phyloP scores from a whole-genome alignment of 208 protist species.

The Herpetomonas samuelpessoai region DNA sequence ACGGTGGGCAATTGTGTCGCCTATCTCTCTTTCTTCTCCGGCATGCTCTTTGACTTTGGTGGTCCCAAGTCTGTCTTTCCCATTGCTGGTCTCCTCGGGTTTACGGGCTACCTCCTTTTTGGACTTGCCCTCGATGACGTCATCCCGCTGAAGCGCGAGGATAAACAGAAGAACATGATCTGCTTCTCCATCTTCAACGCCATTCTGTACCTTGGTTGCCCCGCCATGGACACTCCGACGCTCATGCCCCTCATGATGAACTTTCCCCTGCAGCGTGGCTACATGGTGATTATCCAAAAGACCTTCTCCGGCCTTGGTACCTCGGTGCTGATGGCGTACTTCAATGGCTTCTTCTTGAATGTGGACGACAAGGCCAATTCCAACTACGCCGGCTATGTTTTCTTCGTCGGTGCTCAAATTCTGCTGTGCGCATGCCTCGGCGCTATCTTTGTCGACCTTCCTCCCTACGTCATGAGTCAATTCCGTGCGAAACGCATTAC shows the following conservation, averaged over 20 bases:
- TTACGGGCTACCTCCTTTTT: slow-evolving; percentile 41
- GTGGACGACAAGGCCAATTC: slow-evolving; percentile 16
- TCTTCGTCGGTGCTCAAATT: slow-evolving; percentile 50
- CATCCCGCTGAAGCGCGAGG: no score
- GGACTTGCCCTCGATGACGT: slow-evolving; percentile 48
- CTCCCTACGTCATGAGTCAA: slow-evolving; percentile 54
- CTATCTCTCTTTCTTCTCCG: slow-evolving; percentile 38
- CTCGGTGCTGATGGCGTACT: slow-evolving; percentile 75
- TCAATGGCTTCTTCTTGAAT: slow-evolving; percentile 67
- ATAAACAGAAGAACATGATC: slow-evolving; percentile 17
- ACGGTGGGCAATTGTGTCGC: slow-evolving; percentile 46
- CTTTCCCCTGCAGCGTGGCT: slow-evolving; percentile 71
- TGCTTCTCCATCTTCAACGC: slow-evolving; percentile 48
- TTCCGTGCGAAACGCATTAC: slow-evolving; percentile 37
- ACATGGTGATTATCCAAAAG: slow-evolving; percentile 78
- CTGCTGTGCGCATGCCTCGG: slow-evolving; percentile 33
- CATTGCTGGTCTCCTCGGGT: slow-evolving; percentile 18
- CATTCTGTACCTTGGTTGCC: slow-evolving; percentile 53
- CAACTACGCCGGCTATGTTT: slow-evolving; percentile 58
- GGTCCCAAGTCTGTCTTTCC: slow-evolving; percentile 41
- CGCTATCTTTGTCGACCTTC: slow-evolving; percentile 41
- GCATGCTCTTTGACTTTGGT: slow-evolving; percentile 58
- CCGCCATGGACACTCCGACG: slow-evolving; percentile 49
- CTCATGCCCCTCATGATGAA: slow-evolving; percentile 60
- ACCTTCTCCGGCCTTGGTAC: slow-evolving; percentile 80